Conservation (phyloP, 2,329 filamentous ascomycete genomes). For the Fusarium sp. region DNA sequence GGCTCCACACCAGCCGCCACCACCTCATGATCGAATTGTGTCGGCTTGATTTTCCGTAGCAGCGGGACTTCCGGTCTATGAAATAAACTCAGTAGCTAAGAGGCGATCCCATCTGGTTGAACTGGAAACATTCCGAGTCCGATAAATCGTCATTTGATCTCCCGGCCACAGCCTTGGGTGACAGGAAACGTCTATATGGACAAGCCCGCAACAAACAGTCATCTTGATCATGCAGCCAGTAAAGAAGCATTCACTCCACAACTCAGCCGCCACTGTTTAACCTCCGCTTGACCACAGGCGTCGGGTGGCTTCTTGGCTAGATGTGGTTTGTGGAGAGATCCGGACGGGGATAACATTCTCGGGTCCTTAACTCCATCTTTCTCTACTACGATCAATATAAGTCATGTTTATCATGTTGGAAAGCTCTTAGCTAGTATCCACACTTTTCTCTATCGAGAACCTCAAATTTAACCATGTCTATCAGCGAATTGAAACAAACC, state of each 20-base stretch:
- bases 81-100: not conserved
- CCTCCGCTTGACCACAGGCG: not conserved
- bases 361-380: not conserved
- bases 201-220: not conserved
- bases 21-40: not conserved
- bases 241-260: not conserved
- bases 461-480: not conserved
- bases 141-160: not conserved
- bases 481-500: not conserved
- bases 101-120: not conserved
- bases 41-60: not conserved
- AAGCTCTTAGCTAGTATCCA: not conserved
- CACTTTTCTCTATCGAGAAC: not conserved
- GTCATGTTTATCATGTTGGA: not conserved
- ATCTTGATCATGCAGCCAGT: not conserved
- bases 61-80: not conserved
- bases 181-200: not conserved
- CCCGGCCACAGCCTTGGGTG: not conserved
- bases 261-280: not conserved
- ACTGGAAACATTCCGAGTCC: not conserved
- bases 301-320: not conserved
- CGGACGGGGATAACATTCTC: not conserved
- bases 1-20: not conserved
- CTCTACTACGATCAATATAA: not conserved
- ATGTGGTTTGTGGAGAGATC: not conserved